Base-by-base conservation (phyloP, 169 alveolate species). In the Besnoitia besnoiti region DNA sequence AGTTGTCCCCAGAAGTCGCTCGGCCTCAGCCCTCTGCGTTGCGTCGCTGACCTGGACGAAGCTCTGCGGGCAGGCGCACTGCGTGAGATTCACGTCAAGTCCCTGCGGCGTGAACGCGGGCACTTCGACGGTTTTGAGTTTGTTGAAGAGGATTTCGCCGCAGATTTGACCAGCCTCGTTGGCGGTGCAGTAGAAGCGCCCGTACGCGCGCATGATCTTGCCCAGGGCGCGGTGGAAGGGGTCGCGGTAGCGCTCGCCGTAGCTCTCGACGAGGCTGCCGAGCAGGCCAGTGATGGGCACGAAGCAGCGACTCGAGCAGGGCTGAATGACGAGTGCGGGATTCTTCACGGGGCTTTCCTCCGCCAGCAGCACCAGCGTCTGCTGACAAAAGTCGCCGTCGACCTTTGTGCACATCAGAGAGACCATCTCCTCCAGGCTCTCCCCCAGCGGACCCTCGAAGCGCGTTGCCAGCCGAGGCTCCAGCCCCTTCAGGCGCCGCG, bases 261-360 rank as follows among this genome's bases (percentile, higher is more conserved):
- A 91, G 50, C 91, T 92, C 62, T 95, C 95, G 39, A 95, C 89
- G 44, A 93, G 92, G 16, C 95, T 77, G 19, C 97, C 97, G n/a
- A 94, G 90, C 8, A 90, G 85, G 10, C 96, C 96, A 5, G 96
- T 95, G 0, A 95, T 87, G 35, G 94, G 95, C 14, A 94, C 94
- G 59, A 95, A 95, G 49, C 97, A 95, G 50, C 92, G 95, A 61
- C 96, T 94, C 44, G 94, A 91, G 89, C 97, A 95, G 30, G 97
- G 97, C 82, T 93, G 94, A 44, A 93, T 39, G 30, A 95, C 88
- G 14, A 95, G 93, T 14, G 95, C 76, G 46, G 94, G 95, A 49
- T 95, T 93, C 76, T 94, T 85, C 37, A 95, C 91, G 7, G 96
- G 97, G 87, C 94, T 91, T 40, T 91, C 95, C 67, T 91, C 94